Conservation (phyloP, 2,329 filamentous ascomycete genomes). For the Neonectria sp. region DNA sequence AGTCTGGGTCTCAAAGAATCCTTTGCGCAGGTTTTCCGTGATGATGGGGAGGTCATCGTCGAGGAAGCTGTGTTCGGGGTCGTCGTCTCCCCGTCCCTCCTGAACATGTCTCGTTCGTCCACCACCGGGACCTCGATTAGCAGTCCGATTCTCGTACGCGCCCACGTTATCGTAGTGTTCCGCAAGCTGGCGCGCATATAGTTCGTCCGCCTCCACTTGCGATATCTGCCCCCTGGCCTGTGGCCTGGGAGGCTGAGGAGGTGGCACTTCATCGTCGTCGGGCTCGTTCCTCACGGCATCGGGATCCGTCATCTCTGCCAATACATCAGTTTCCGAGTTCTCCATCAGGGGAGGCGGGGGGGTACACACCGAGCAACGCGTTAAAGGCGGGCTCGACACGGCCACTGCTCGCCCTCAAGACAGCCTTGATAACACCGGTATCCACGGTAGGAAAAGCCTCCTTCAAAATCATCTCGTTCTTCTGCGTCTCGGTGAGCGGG, state of each 20-base stretch:
- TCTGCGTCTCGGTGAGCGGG: constrained; percentile 84
- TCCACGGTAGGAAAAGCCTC: constrained; percentile 96
- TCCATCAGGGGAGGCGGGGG: too few species aligned
- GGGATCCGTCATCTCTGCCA: constrained; percentile 82
- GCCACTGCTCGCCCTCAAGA: constrained; percentile 88
- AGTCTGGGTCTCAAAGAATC: constrained; percentile 93
- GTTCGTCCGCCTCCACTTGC: constrained; percentile 91
- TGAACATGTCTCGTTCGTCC: constrained; percentile 59
- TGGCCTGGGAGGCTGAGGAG: constrained; percentile 87
- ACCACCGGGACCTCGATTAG: constrained; percentile 56
- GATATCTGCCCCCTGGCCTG: constrained; percentile 74
- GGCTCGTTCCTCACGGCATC: constrained; percentile 72
- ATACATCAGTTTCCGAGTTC: constrained; percentile 28
- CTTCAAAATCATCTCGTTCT: constrained; percentile 89
- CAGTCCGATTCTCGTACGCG: constrained; percentile 71
- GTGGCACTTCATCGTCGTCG: constrained; percentile 69
- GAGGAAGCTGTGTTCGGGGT: constrained; percentile 90
- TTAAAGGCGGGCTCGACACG: constrained; percentile 96
- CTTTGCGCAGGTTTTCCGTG: constrained; percentile 92
- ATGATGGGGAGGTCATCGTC: constrained; percentile 97
- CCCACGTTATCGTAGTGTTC: constrained; percentile 85
- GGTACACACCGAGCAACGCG: constrained; percentile 81
- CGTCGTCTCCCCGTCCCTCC: constrained; percentile 61
- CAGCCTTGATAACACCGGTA: constrained; percentile 84
- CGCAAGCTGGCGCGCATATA: constrained; percentile 92